Percentiles rank a stretch among this genome's conserved stretches.
Conservation (phyloP, 2,329 filamentous ascomycete species). For the Paraphaeosphaeria minitans region DNA sequence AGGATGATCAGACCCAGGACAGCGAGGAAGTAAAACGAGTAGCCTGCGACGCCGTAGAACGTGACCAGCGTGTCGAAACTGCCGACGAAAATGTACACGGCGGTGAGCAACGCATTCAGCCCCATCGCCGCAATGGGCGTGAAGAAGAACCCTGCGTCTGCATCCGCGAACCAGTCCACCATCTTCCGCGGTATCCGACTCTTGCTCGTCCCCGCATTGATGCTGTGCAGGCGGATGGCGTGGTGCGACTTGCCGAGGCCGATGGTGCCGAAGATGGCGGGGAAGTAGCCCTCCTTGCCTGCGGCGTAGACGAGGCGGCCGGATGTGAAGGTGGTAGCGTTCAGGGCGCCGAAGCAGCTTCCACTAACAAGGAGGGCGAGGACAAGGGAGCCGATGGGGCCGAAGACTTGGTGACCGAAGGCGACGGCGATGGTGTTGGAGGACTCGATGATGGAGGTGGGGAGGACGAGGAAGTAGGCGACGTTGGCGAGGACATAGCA, state of each 20-base stretch:
- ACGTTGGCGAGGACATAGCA: slow-evolving; percentile 91
- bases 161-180: slow-evolving; percentile 50
- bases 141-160: slow-evolving; percentile 83
- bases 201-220: slow-evolving; percentile 26
- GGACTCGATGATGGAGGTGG: slow-evolving; percentile 76
- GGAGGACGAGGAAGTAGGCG: slow-evolving; percentile 92
- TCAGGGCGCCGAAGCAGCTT: slow-evolving; percentile 92
- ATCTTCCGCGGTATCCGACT: slow-evolving; percentile 30
- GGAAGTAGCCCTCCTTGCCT: slow-evolving; percentile 93
- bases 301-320: slow-evolving; percentile 92
- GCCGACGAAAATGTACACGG: slow-evolving; percentile 80
- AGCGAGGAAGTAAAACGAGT: slow-evolving; percentile 96
- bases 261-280: slow-evolving; percentile 79
- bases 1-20: slow-evolving; percentile 92
- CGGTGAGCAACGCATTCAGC: slow-evolving; percentile 77
- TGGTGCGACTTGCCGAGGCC: slow-evolving; percentile 64
- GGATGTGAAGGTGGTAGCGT: slow-evolving; percentile 91
- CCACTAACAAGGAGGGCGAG: slow-evolving; percentile 88
- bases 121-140: slow-evolving; percentile 92
- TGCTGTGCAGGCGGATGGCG: slow-evolving; percentile 41
- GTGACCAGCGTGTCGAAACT: slow-evolving; percentile 92
- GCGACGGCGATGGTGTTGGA: slow-evolving; percentile 95
- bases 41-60: slow-evolving; percentile 96
- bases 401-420: slow-evolving; percentile 90
- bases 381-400: slow-evolving; percentile 77